Base-by-base conservation (phyloP, 1,284 basidiomycete genomes). In the Cystobasidium slooffiae region DNA sequence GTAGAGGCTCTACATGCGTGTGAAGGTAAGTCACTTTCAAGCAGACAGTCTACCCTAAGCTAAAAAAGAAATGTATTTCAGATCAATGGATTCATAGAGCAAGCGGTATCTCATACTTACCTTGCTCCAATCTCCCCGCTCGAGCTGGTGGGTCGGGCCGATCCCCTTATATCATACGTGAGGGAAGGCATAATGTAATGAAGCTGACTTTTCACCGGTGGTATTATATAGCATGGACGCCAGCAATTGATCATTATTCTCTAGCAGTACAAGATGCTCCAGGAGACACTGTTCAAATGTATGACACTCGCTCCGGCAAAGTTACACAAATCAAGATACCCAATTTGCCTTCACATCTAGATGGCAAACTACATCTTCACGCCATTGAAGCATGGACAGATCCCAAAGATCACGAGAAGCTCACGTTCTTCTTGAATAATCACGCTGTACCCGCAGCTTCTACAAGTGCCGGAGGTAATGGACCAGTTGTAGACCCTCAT, bases 351-450 rank as follows among this genome's bases (percentile, higher is more conserved):
- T 74, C 80, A 37, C 70, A 76, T 18, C 83, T 84, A 9, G 87
- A 86, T 0, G 82, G 64, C 18, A 75, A 78, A 43, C 75, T 91
- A 55, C 87, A 87, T 44, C 78, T 88, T 16, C 90, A 91, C 77
- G 90, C 90, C 14, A 87, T 92, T 86, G 90, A 90, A 73, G 86
- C 91, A 22, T 88, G 89, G 4, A 84, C 85, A 3, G 88, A 88
- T 1, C 78, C 82, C 1, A 78, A 83, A 1, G 82, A 88, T 77
- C 82, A 86, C 3, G 81, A 83, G n/a, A 81, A 86, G 47, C 83
- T 90, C 3, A 89, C 85, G 75, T 83, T 91, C 12, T 91, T 90
- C 79, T 82, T 90, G 20, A 84, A 90, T 74, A 91, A 91, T 79
- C 89, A 91, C 79, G 86, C 88, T 18, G 85, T 84, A 6, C 84